phyloP scores from a whole-genome alignment of 2,329 filamentous ascomycete species.

The Penicillium frequentans region DNA sequence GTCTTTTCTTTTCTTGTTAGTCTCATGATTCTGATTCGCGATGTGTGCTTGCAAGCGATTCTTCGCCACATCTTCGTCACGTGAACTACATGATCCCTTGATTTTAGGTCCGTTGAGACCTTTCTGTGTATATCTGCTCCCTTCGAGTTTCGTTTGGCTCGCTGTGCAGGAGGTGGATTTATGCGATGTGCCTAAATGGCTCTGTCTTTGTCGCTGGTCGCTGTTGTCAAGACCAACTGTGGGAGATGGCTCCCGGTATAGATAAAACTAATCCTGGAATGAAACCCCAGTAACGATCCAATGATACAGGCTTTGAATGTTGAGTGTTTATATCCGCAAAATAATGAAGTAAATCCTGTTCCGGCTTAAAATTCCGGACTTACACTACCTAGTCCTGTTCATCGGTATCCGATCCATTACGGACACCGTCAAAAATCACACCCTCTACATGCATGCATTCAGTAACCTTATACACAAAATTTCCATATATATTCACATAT shows the following conservation, averaged over 20 bases:
- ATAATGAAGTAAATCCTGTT: not conserved
- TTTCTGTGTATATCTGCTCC: slow-evolving; percentile 2
- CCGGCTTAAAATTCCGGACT: not conserved
- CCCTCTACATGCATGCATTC: not conserved
- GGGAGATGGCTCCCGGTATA: slow-evolving; percentile 10
- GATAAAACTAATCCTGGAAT: slow-evolving; percentile 25
- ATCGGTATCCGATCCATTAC: not conserved
- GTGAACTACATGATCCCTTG: slow-evolving; percentile 22
- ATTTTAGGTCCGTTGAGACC: slow-evolving; percentile 6
- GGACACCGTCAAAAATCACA: not conserved
- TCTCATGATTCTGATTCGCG: slow-evolving; percentile 22
- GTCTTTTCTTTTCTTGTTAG: slow-evolving; percentile 16
- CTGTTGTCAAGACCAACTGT: not conserved
- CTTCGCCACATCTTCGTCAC: slow-evolving; percentile 24
- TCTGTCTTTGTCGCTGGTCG: not conserved
- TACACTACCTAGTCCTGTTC: not conserved
- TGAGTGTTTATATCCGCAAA: not conserved
- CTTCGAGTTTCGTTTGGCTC: not conserved
- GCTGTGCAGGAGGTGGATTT: not conserved
- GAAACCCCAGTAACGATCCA: slow-evolving; percentile 18
- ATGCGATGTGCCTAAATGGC: not conserved
- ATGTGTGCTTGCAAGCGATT: slow-evolving; percentile 32
- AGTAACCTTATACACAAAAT: not conserved
- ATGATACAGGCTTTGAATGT: not conserved
- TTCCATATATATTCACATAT: not conserved